Evolutionary conservation across 345 rosid species (phyloP), one percentile per base, ranked within the genome.

Genomic region (Carallia brachiata): DNA sequence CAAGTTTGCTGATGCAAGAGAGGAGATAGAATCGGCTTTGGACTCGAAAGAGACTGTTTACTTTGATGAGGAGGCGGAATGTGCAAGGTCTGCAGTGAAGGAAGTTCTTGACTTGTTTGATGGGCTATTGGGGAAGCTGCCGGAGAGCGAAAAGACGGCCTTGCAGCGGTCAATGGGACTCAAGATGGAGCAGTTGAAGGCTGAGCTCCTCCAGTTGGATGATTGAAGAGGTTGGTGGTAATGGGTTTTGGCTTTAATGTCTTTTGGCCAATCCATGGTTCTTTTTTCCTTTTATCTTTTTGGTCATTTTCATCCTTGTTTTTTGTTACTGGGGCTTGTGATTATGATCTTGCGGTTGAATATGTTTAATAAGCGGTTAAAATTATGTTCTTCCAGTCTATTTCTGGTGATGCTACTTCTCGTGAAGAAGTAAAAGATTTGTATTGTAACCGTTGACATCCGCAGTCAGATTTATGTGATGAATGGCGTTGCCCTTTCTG

Each of bases 21-120:
- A 95, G 77, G 99, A 95, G 91, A 89, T 92, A 61, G 97, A 95
- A 65, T 83, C 85, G 96, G 97, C 97, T n/a, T 85, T 87, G 97
- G 99, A 92, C 5, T 84, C 97, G 15, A 95, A 95, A 30, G 99
- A 95, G 80, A 92, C 97, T 9, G 89, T 92, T 52, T 95, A 90
- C 75, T 95, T 95, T 78, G 64, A 95, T 63, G 99, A 95, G 70
- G 97, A 95, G 72, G 97, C 96, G 5, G 96, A 87, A 70, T 90
- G 93, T 78, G 97, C 99, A 1, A 82, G 96, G 71, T 84, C 67
- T 61, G 92, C 91, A 1, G 97, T 83, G 63, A 81, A 85, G 39
- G 92, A 95, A 55, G 93, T 85, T 30, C 19, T 88, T 75, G 89
- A 85, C 70, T 52, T 83, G 90, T 92, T 87, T 69, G 75, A 83